Evolutionary conservation across 352 stramenopile species (phyloP).

Genomic region (Phytophthora sp.): DNA sequence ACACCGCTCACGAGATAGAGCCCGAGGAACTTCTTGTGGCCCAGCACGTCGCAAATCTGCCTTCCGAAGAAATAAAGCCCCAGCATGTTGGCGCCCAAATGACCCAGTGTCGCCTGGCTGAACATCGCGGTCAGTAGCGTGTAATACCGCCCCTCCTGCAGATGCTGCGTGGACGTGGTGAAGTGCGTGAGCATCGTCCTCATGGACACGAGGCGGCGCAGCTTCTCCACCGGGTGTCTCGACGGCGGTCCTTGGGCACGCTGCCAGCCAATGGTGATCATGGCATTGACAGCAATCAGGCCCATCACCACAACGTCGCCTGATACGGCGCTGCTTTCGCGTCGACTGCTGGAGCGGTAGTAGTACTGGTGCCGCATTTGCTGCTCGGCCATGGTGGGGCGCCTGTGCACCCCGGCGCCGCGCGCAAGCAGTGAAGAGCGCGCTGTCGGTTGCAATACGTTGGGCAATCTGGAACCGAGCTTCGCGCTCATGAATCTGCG

Average conservation of each 20-base stretch:
- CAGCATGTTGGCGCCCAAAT: slow-evolving; percentile 78
- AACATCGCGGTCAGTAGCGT: slow-evolving; percentile 80
- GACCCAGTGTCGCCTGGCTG: slow-evolving; percentile 61
- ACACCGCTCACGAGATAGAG: slow-evolving; percentile 79
- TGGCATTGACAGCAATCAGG: slow-evolving; percentile 60
- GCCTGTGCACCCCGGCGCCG: slow-evolving; percentile 2
- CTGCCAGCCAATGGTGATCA: slow-evolving; percentile 68
- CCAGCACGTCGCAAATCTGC: slow-evolving; percentile 73
- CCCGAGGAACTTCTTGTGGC: slow-evolving; percentile 67
- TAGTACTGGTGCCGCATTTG: slow-evolving; percentile 34
- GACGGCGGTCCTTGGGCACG: slow-evolving; percentile 50
- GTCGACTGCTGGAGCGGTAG: slow-evolving; percentile 33
- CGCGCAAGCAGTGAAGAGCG: slow-evolving; percentile 9
- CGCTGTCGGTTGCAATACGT: slow-evolving; percentile 15
- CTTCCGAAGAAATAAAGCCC: slow-evolving; percentile 81
- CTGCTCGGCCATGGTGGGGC: slow-evolving; percentile 10
- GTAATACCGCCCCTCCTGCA: slow-evolving; percentile 68
- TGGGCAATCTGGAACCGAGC: slow-evolving; percentile 4
- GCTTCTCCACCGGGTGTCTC: slow-evolving; percentile 32
- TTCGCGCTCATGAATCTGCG: slow-evolving; percentile 19
- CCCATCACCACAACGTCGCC: slow-evolving; percentile 54
- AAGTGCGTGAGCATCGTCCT: slow-evolving; percentile 76
- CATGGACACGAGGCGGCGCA: slow-evolving; percentile 39
- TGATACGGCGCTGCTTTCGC: slow-evolving; percentile 29
- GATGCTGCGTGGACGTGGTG: slow-evolving; percentile 73